phyloP scores from a whole-genome alignment of 352 stramenopile genomes.

The Phytophthora macrochlamydospora region DNA sequence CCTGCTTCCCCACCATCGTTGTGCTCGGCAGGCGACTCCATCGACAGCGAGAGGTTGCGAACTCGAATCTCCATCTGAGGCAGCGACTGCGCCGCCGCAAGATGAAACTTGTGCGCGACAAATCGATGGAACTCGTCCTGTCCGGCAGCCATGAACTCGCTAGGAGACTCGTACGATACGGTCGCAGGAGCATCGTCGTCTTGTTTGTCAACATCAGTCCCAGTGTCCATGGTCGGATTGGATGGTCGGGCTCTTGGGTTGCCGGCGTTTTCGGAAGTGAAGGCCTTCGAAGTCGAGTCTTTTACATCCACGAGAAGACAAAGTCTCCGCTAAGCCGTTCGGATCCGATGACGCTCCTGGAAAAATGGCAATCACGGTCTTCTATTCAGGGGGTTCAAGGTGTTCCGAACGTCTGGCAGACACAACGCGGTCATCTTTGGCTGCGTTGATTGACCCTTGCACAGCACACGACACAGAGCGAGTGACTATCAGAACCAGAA shows the following conservation, averaged over 20 bases:
- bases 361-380: neutral
- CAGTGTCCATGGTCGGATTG: conserved; percentile 13
- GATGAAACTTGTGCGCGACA: conserved; percentile 34
- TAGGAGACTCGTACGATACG: conserved; percentile 17
- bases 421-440: too few species aligned
- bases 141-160: conserved; percentile 30
- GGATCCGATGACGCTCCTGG: conserved; percentile 1
- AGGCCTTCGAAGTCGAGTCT: conserved; percentile 8
- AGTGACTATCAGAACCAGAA: neutral
- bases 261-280: conserved; percentile 24
- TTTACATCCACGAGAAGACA: conserved; percentile 4
- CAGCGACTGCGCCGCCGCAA: conserved; percentile 33
- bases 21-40: conserved; percentile 14
- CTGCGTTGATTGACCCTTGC: too few species aligned
- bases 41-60: conserved; percentile 37
- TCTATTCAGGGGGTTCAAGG: neutral
- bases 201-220: conserved; percentile 10
- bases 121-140: conserved; percentile 38
- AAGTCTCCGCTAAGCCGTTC: conserved; percentile 18
- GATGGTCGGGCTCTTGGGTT: conserved; percentile 4
- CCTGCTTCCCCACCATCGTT: conserved; percentile 3
- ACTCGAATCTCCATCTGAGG: conserved; percentile 51
- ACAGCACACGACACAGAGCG: too few species aligned
- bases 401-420: too few species aligned
- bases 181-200: neutral